Percentiles rank a stretch among this genome's conserved stretches.
phyloP scores from a whole-genome alignment of 441 rosid genomes.

The Pelargonium citronellum region DNA sequence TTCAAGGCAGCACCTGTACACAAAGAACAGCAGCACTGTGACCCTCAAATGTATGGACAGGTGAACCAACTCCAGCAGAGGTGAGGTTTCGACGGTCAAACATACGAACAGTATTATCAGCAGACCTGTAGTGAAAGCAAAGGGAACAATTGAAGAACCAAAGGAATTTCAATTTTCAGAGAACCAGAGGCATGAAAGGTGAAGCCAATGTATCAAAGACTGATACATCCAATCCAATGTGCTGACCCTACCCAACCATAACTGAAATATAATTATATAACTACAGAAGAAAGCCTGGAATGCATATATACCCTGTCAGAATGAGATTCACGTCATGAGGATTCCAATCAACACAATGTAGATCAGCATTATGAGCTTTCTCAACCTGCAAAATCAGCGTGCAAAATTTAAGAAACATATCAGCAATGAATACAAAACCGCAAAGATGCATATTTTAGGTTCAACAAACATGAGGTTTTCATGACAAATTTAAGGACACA shows the following conservation, averaged over 20 bases:
- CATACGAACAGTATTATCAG: slow-evolving; percentile 82
- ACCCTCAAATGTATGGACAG: slow-evolving; percentile 78
- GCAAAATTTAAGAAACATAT: neutral
- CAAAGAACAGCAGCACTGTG: slow-evolving; percentile 96
- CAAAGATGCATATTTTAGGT: neutral
- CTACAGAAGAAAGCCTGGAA: slow-evolving; percentile 10
- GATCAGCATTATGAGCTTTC: slow-evolving; percentile 91
- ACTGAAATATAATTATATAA: neutral
- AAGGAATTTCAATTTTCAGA: neutral
- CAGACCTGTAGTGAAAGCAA: slow-evolving; percentile 52
- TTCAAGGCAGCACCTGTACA: slow-evolving; percentile 58
- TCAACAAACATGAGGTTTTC: neutral
- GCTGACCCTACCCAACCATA: neutral
- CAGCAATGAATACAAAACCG: neutral
- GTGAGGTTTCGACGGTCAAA: slow-evolving; percentile 81
- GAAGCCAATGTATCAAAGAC: neutral
- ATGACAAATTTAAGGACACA: neutral
- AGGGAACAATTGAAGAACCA: neutral
- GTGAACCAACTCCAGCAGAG: slow-evolving; percentile 72
- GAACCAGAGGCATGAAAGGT: neutral
- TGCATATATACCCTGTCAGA: slow-evolving; percentile 64
- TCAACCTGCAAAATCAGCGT: slow-evolving; percentile 55
- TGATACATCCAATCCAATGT: neutral
- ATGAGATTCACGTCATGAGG: slow-evolving; percentile 80
- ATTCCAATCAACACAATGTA: slow-evolving; percentile 98